These are phyloP conservation scores for Pleurotus eryngii DNA, from an alignment of 768 basidiomycete species.

Conservation along the genomic window DNA sequence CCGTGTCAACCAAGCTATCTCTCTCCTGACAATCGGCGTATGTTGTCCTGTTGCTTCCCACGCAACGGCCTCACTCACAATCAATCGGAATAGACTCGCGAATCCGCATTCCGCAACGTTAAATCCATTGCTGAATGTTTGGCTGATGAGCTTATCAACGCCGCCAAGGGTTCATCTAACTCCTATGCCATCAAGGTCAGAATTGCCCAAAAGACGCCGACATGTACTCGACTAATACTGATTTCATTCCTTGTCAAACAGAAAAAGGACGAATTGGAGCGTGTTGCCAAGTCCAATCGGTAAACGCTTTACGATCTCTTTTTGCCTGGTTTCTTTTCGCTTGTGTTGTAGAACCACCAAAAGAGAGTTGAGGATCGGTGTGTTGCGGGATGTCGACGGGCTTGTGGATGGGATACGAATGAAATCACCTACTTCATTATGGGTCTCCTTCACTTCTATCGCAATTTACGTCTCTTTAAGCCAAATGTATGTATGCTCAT, in stretches of 20 bases:
- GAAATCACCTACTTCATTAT: not conserved
- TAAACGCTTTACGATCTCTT: conserved; percentile 39
- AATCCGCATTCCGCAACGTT: conserved; percentile 99
- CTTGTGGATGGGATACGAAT: not conserved
- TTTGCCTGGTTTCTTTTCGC: not conserved
- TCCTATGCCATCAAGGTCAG: conserved; percentile 98
- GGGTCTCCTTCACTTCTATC: not conserved
- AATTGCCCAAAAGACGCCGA: conserved; percentile 1
- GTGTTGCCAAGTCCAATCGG: conserved; percentile 99
- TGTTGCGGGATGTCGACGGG: not conserved
- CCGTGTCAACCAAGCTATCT: conserved; percentile 95
- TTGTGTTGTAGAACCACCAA: not conserved
- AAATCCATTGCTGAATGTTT: conserved; percentile 99
- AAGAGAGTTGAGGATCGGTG: not conserved
- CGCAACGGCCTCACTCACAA: not conserved
- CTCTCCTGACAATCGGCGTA: conserved; percentile 95
- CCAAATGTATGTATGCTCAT: conserved; percentile 5
- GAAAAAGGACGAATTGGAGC: conserved; percentile 99
- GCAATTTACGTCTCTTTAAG: not conserved
- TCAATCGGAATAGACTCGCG: conserved; percentile 71
- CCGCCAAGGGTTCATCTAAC: conserved; percentile 99
- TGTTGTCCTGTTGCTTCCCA: conserved; percentile 24
- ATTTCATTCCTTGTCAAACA: conserved; percentile 25
- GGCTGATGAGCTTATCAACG: conserved; percentile 99
- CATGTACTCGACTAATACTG: not conserved